Percentiles rank a stretch among this genome's conserved stretches.
Evolutionary conservation across 2,329 filamentous ascomycete species (phyloP).

Genomic region (Neonectria coccinea): DNA sequence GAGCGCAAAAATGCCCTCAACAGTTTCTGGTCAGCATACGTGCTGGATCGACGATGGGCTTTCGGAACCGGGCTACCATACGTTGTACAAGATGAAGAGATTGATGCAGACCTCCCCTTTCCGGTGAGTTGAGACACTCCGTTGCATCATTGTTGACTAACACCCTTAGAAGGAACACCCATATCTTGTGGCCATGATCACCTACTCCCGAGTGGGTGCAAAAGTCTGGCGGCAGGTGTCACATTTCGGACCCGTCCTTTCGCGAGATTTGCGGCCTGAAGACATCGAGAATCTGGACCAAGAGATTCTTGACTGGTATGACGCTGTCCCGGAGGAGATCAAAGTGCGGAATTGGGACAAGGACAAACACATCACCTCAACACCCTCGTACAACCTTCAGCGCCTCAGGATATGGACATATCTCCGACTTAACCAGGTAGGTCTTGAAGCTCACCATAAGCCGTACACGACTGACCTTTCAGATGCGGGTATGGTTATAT

Average conservation of each 20-base stretch:
- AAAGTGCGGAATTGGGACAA: conserved; percentile 70
- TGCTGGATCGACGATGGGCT: conserved; percentile 87
- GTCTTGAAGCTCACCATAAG: conserved; percentile 17
- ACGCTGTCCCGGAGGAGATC: conserved; percentile 73
- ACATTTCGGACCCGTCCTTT: conserved; percentile 71
- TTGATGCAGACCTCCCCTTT: conserved; percentile 82
- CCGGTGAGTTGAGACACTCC: conserved; percentile 68
- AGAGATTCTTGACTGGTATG: conserved; percentile 89
- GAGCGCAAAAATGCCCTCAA: conserved; percentile 76
- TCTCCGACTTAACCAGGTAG: conserved; percentile 81
- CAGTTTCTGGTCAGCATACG: conserved; percentile 88
- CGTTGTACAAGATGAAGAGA: conserved; percentile 85
- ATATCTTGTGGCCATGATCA: conserved; percentile 86
- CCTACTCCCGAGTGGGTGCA: conserved; percentile 83
- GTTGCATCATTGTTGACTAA: conserved; percentile 33
- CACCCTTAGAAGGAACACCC: conserved; percentile 63
- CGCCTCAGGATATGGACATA: conserved; percentile 87
- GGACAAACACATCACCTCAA: conserved; percentile 63
- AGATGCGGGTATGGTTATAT: conserved; percentile 88
- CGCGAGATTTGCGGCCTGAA: conserved; percentile 74
- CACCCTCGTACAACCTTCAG: conserved; percentile 73
- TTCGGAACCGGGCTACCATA: conserved; percentile 92
- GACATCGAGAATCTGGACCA: conserved; percentile 86
- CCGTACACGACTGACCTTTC: conserved; percentile 20
- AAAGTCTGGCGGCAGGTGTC: conserved; percentile 88